Percentiles rank a stretch among this genome's conserved stretches.
phyloP scores from a whole-genome alignment of 2,329 filamentous ascomycete species.

The Phialophora macrospora region DNA sequence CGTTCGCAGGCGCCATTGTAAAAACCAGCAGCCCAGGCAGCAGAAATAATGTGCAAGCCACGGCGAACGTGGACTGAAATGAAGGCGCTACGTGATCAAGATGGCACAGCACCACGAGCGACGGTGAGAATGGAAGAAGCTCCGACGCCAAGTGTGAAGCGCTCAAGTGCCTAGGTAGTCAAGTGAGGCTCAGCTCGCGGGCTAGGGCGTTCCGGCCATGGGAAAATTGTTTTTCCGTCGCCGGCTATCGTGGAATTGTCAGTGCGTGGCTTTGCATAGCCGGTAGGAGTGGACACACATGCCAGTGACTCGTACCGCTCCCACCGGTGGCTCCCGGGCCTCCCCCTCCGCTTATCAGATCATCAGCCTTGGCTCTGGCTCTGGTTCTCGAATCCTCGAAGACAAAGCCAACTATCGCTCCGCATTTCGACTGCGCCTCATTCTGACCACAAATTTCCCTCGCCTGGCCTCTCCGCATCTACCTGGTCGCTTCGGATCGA shows the following conservation, averaged over 20 bases:
- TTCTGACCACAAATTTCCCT: conserved; percentile 17
- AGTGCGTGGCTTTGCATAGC: background rate
- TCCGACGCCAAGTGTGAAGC: background rate
- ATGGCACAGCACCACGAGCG: background rate
- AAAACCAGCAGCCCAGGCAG: background rate
- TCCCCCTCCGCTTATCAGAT: conserved; percentile 11
- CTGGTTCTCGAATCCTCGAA: conserved; percentile 27
- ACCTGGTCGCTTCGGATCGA: background rate
- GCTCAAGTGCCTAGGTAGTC: background rate
- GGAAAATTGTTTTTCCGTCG: conserved; percentile 20
- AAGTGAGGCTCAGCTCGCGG: conserved; percentile 23
- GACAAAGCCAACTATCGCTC: conserved; percentile 7
- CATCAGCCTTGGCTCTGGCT: conserved; percentile 8
- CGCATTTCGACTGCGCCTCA: conserved; percentile 28
- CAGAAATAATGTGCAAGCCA: background rate
- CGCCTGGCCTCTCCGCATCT: conserved; percentile 16
- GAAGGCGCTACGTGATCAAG: background rate
- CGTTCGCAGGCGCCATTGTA: background rate
- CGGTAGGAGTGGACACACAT: too few relatives aligned
- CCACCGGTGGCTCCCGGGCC: too few relatives aligned
- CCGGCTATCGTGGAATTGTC: conserved; percentile 8
- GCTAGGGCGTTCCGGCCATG: conserved; percentile 9
- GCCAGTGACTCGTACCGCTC: too few relatives aligned
- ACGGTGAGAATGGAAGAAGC: background rate
- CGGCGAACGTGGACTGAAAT: background rate